A percentile compares a stretch with the other conserved stretches of the same genome.
Conservation (phyloP, 2,329 filamentous ascomycete species). For the Delphinella strobiligena region DNA sequence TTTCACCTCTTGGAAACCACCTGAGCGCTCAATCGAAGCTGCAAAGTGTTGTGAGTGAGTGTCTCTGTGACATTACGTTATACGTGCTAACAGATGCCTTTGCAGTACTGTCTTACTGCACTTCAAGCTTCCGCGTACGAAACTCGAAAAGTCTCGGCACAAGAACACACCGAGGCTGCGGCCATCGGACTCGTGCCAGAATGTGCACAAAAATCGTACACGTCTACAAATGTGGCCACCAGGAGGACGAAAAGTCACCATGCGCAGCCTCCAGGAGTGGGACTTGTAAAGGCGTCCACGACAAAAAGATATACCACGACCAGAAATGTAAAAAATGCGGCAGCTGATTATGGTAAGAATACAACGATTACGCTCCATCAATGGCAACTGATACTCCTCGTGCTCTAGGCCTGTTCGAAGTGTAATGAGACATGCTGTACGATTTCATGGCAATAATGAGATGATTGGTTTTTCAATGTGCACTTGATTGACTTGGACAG, state of each 20-base stretch:
- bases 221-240: constrained; percentile 35
- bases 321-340: constrained; percentile 36
- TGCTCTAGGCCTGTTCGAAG: neutral
- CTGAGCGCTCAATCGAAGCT: too few species aligned
- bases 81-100: too few species aligned
- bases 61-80: too few species aligned
- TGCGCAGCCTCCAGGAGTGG: constrained; percentile 34
- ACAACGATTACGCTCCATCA: neutral
- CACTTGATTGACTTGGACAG: neutral
- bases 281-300: constrained; percentile 29
- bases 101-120: too few species aligned
- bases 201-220: constrained; percentile 39
- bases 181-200: constrained; percentile 2
- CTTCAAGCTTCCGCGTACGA: too few species aligned
- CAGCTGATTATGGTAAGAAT: constrained; percentile 22
- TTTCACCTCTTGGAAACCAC: too few species aligned
- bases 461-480: neutral
- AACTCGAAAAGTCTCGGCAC: neutral
- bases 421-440: neutral
- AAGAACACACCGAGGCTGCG: neutral
- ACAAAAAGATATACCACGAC: constrained; percentile 34
- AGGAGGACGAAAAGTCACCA: constrained; percentile 28
- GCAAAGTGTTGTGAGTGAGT: too few species aligned
- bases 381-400: neutral
- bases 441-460: constrained; percentile 1